Evolutionary conservation across 352 stramenopile genomes (phyloP).

Genomic region (Pythium guiyangense): DNA sequence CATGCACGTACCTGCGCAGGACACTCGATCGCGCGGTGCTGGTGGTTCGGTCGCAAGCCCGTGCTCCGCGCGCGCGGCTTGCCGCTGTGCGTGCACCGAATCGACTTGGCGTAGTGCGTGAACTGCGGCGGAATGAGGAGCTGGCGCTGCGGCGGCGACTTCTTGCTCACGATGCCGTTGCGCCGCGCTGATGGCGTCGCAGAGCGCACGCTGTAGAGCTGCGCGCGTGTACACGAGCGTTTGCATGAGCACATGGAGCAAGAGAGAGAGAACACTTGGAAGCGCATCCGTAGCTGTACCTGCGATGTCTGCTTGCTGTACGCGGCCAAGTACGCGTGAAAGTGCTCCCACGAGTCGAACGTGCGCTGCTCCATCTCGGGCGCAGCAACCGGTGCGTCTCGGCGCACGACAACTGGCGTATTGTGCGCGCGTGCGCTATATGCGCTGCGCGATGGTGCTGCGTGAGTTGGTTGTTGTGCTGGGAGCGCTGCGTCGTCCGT

Average conservation of each 20-base stretch:
- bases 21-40: constrained; percentile 28
- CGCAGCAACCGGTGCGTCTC: constrained; percentile 16
- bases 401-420: constrained; percentile 14
- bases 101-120: constrained; percentile 28
- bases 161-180: constrained; percentile 21
- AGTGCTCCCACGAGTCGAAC: constrained; percentile 26
- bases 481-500: too few species aligned
- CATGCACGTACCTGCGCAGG: constrained; percentile 19
- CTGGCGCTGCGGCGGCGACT: constrained; percentile 3
- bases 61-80: constrained; percentile 22
- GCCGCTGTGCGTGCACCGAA: constrained; percentile 29
- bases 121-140: constrained; percentile 23
- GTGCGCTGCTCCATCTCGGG: constrained; percentile 15
- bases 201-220: constrained; percentile 27
- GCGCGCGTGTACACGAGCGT: not conserved
- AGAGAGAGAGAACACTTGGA: not conserved
- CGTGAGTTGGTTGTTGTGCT: too few species aligned
- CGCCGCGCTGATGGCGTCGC: constrained; percentile 21
- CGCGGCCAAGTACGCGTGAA: constrained; percentile 16
- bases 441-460: too few species aligned
- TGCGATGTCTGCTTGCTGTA: constrained; percentile 23
- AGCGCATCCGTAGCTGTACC: not conserved
- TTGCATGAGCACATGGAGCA: not conserved
- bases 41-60: constrained; percentile 18
- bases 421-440: not conserved